Evolutionary conservation across 1,284 basidiomycete species (phyloP), one percentile per base, ranked within the genome.

Genomic region (Pyrrhoderma lamaoense): DNA sequence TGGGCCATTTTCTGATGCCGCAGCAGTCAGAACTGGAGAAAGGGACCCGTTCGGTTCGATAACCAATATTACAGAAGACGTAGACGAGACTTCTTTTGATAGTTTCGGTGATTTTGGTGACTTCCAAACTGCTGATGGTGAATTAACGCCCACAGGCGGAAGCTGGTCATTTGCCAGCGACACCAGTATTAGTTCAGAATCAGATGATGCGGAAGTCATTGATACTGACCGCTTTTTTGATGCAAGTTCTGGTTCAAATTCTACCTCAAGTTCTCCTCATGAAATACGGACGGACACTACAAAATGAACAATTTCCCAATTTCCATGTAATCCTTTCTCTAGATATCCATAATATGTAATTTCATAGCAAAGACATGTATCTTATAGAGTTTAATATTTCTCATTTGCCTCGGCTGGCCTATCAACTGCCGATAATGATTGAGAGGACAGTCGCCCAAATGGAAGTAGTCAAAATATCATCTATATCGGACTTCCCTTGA

Each of bases 91-190:
- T 1, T 76, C 79, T 1, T 83, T 85, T 58, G 81, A 83, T 39
- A 73, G 71, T 21, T 85, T 83, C 60, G 80, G 80, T 23, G 86
- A 88, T 58, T 89, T 90, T 63, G 84, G 84, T 8, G 88, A 89
- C 55, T 90, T 90, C 61, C 85, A 86, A 58, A 72, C 70, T 49
- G 76, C 72, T 16, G 75, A 77, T 31, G 81, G 81, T 3, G 74
- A 76, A 44, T 65, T 75, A 40, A 82, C 82, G 45, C 80, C 82
- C 0, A 84, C 79, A 0, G 75, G 75, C 8, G 81, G 78, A 27
- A 83, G 80, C 61, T 83, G 82, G 82, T 82, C 78, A 48, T 77
- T 83, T 52, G 65, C 75, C 18, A 75, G 75, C 52, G 63, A 65
- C 16, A 71, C 72, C 21, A 69, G 68, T 44, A 61, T 62, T 47